Percentiles rank a stretch among this genome's conserved stretches.
phyloP scores from a whole-genome alignment of 441 rosid genomes.

The Arabidopsis lyrata region DNA sequence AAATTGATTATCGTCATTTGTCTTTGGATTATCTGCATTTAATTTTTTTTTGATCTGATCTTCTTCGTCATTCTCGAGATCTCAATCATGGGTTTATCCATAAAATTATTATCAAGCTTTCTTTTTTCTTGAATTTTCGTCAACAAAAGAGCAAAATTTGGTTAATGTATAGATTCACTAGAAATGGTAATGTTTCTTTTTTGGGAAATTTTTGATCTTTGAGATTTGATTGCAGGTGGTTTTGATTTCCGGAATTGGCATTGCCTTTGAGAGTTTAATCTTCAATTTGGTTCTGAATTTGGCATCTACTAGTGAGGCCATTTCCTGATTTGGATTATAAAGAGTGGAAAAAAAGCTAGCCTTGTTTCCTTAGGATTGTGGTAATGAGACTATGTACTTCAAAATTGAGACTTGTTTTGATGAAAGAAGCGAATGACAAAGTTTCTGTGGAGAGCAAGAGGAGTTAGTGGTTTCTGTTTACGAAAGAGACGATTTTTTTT shows the following conservation, averaged over 20 bases:
- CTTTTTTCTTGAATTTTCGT: constrained; percentile 4
- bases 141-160: constrained; percentile 1
- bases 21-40: constrained; percentile 21
- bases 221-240: constrained; percentile 44
- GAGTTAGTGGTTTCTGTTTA: constrained; percentile 40
- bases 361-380: not conserved
- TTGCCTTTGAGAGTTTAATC: constrained; percentile 34
- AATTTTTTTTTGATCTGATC: constrained; percentile 31
- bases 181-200: constrained; percentile 24
- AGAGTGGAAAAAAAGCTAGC: constrained; percentile 27
- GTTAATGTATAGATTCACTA: constrained; percentile 14
- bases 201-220: constrained; percentile 40
- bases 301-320: constrained; percentile 24
- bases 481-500: constrained; percentile 44
- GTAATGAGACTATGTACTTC: constrained; percentile 41
- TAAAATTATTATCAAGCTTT: constrained; percentile 26
- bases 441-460: constrained; percentile 45
- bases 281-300: constrained; percentile 34
- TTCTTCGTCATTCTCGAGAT: constrained; percentile 45
- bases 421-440: constrained; percentile 47
- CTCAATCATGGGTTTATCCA: constrained; percentile 41
- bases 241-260: constrained; percentile 33
- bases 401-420: constrained; percentile 46
- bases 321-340: constrained; percentile 45
- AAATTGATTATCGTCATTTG: constrained; percentile 22